Evolutionary conservation across 768 basidiomycete genomes (phyloP).

Genomic region (Lentinula edodes): DNA sequence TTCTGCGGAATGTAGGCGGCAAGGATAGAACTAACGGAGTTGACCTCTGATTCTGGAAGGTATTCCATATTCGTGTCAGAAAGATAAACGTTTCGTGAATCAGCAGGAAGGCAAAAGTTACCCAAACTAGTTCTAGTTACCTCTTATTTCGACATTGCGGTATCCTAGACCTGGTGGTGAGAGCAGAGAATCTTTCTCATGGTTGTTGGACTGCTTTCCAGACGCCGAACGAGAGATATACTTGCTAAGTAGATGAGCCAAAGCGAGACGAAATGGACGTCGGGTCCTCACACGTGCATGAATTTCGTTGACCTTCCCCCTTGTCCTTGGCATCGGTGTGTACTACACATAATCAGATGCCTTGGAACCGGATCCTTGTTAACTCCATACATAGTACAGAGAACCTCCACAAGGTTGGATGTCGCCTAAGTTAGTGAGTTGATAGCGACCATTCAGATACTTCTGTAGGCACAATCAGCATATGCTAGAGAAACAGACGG

Average conservation of each 20-base stretch:
- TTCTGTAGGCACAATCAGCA: background rate
- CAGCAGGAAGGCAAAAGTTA: background rate
- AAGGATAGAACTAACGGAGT: background rate
- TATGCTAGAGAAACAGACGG: slow-evolving; percentile 3
- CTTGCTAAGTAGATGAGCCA: no score
- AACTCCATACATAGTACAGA: background rate
- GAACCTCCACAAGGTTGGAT: background rate
- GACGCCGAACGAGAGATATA: no score
- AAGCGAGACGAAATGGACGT: no score
- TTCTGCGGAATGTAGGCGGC: slow-evolving; percentile 2
- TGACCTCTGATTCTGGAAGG: background rate
- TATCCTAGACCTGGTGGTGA: no score
- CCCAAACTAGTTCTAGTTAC: background rate
- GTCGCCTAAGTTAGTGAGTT: background rate
- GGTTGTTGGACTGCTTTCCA: no score
- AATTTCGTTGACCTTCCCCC: background rate
- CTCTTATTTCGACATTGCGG: background rate
- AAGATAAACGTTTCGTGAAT: background rate
- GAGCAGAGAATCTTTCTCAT: no score
- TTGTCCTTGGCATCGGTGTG: background rate
- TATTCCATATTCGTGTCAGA: background rate
- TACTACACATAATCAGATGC: background rate
- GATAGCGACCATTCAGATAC: background rate
- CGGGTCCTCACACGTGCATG: background rate
- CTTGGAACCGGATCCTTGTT: background rate